These are phyloP conservation scores for Aureobasidium melanogenum DNA, from an alignment of 2,329 filamentous ascomycete genomes.

Conservation along the genomic window DNA sequence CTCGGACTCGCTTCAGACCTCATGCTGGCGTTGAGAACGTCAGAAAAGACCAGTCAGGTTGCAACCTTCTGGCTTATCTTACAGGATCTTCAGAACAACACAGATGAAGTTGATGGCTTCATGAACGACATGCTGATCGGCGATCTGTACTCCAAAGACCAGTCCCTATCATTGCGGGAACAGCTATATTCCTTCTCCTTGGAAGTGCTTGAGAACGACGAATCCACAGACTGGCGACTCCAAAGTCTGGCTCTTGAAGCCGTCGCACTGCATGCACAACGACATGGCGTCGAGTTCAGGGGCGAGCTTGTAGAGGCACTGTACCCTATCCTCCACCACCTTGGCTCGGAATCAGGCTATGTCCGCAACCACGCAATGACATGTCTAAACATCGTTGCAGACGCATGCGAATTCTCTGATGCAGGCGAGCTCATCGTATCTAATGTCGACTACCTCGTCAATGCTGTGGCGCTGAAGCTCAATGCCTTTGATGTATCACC, in stretches of 20 bases:
- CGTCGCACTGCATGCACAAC: constrained; percentile 64
- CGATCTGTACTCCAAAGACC: constrained; percentile 12
- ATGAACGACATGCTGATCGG: constrained; percentile 59
- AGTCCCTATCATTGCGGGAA: constrained; percentile 31
- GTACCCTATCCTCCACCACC: constrained; percentile 81
- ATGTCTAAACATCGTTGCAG: constrained; percentile 71
- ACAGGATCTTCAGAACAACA: constrained; percentile 55
- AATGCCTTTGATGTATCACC: constrained; percentile 90
- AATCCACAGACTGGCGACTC: constrained; percentile 57
- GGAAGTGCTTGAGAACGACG: constrained; percentile 43
- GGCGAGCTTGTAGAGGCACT: constrained; percentile 82
- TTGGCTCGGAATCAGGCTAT: constrained; percentile 60
- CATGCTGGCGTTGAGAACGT: constrained; percentile 52
- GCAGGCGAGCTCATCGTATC: constrained; percentile 74
- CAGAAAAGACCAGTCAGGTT: constrained; percentile 50
- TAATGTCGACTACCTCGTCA: constrained; percentile 95
- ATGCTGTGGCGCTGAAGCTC: constrained; percentile 78
- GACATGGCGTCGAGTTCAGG: constrained; percentile 60
- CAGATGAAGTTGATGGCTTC: constrained; percentile 42
- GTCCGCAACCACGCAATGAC: constrained; percentile 76
- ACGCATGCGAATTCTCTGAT: constrained; percentile 62
- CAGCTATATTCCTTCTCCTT: constrained; percentile 65
- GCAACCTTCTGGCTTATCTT: constrained; percentile 75
- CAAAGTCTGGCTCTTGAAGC: constrained; percentile 75
- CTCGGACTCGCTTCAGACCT: constrained; percentile 47